phyloP scores from a whole-genome alignment of 1,139 yeast species.

The Casaregolazyma lundiana region DNA sequence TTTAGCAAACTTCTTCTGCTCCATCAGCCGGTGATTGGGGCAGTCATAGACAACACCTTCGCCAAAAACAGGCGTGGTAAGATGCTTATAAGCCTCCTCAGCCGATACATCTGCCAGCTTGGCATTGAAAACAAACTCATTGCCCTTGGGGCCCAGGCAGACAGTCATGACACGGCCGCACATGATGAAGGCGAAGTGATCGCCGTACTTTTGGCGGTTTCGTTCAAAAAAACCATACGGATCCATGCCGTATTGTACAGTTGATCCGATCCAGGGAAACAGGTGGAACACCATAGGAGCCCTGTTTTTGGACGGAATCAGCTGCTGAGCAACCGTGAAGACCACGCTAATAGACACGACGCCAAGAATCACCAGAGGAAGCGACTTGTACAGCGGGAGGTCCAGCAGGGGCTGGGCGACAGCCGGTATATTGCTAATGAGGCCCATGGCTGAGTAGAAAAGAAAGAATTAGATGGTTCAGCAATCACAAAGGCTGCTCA shows the following conservation, averaged over 20 bases:
- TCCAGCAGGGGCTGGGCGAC: slow-evolving; percentile 8
- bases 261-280: slow-evolving; percentile 95
- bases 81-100: slow-evolving; percentile 90
- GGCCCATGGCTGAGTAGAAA: slow-evolving; percentile 10
- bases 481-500: too few relatives aligned
- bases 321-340: slow-evolving; percentile 61
- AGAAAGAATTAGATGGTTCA: background rate
- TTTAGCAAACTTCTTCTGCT: slow-evolving; percentile 95
- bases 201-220: slow-evolving; percentile 81
- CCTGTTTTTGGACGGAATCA: slow-evolving; percentile 52
- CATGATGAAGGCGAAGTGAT: slow-evolving; percentile 81
- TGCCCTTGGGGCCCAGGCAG: slow-evolving; percentile 94
- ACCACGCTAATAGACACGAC: slow-evolving; percentile 34
- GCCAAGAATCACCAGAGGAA: slow-evolving; percentile 33
- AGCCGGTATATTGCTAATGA: slow-evolving; percentile 7
- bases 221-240: slow-evolving; percentile 85
- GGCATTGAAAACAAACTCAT: slow-evolving; percentile 91
- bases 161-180: slow-evolving; percentile 94
- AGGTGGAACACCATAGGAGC: slow-evolving; percentile 85
- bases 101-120: slow-evolving; percentile 88
- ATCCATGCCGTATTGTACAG: slow-evolving; percentile 81
- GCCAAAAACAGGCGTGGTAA: slow-evolving; percentile 97
- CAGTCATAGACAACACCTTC: slow-evolving; percentile 97
- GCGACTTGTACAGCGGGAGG: slow-evolving; percentile 25
- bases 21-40: slow-evolving; percentile 91